Conservation (phyloP, 345 rosid species). For the Aquilaria yunnanensis region DNA sequence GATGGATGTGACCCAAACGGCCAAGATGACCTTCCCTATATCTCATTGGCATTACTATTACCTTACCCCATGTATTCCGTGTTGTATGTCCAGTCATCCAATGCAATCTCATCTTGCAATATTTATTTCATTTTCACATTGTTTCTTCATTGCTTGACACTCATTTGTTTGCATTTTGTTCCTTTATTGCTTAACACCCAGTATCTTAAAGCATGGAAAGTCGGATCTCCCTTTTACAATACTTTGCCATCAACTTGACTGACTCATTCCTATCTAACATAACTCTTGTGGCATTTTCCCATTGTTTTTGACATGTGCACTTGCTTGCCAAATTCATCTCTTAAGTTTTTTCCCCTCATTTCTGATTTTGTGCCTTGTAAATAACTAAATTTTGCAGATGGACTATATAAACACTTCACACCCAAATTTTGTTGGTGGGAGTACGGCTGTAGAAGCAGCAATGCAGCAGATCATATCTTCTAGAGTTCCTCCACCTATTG, state of each 20-base stretch:
- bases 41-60: too few species aligned
- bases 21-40: too few species aligned
- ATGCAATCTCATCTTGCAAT: too few species aligned
- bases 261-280: not conserved
- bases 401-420: slow-evolving; percentile 94
- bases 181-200: too few species aligned
- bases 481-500: slow-evolving; percentile 44
- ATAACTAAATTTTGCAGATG: slow-evolving; percentile 52
- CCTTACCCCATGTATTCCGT: too few species aligned
- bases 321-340: not conserved
- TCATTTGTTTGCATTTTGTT: too few species aligned
- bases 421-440: slow-evolving; percentile 89
- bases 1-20: too few species aligned
- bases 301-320: not conserved
- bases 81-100: too few species aligned
- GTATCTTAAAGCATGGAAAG: too few species aligned
- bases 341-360: not conserved
- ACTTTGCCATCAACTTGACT: not conserved
- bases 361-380: not conserved
- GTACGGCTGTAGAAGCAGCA: slow-evolving; percentile 81
- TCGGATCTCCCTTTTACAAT: too few species aligned
- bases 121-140: too few species aligned
- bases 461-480: slow-evolving; percentile 67
- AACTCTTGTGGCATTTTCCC: not conserved
- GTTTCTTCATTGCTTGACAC: too few species aligned